Base-by-base conservation (phyloP, 2,329 filamentous ascomycete species). In the Teratosphaeriaceae sp. region DNA sequence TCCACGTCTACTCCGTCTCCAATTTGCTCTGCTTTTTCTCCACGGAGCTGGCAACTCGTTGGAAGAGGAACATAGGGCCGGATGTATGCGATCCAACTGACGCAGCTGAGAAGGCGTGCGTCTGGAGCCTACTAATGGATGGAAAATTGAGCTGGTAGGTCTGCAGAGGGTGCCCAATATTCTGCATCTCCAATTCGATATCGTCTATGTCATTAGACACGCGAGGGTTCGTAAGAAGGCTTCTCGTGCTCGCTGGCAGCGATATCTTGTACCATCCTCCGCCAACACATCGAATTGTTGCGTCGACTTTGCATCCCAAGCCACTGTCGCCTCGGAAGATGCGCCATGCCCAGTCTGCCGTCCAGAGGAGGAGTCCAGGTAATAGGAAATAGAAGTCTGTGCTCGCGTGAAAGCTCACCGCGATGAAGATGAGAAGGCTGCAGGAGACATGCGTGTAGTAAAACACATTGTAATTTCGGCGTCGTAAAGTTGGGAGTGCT, bases 361-460 rank as follows among this genome's bases (percentile, higher is more conserved):
- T 5, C 40, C 40, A 43, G 7, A 43, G 22, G 3, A 43, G 5
- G 4, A 43, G 12, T 3, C 40, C 40, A 12, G 40, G 40, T 9
- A 43, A 20, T 2, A 43, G 33, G 33, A 36, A 43, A 22, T 43
- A 43, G 33, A 43, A 43, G 24, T 38, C 23, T 6, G 40, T 43
- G 23, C 31, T 38, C 16, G 30, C 19, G 26, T 43, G 40, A 3
- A 43, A 12, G 15, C 19, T 21, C 13, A 18, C 16, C 5, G 38
- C 22, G 4, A 43, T 15, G 12, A 38, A 22, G 8, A 38, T 30
- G 9, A 20, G 12, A 13, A 20, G 8, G 34, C 11, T 21, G 18
- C 16, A 31, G 12, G 30, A 27, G 16, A 43, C 19, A 22, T 43
- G 40, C 6, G 27, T 22, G 16, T 4, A 37, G 21, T 43, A 43